Evolutionary conservation across 139 green algal species (phyloP).

Genomic region (Closterium sp.): DNA sequence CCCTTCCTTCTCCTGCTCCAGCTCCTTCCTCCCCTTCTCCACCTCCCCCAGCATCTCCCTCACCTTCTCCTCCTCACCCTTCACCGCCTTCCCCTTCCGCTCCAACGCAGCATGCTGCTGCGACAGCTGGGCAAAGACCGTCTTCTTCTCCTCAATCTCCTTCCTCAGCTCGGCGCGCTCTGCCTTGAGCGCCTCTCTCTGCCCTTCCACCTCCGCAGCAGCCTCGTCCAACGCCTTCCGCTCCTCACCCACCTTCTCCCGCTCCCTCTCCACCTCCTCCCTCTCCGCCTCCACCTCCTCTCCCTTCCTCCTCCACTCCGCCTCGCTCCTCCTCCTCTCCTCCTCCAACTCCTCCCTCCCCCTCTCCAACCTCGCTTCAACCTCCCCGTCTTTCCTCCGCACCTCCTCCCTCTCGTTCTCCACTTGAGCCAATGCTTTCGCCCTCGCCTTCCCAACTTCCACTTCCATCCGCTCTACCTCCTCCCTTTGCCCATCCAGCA

Average conservation of each 20-base stretch:
- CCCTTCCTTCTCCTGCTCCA: neutral
- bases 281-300: neutral
- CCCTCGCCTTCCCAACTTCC: neutral
- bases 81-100: neutral
- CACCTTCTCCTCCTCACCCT: neutral
- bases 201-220: neutral
- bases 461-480: neutral
- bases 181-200: neutral
- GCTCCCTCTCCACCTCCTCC: neutral
- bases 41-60: neutral
- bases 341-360: neutral
- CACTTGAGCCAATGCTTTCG: neutral
- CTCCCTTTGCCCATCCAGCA: conserved; percentile 1
- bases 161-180: neutral
- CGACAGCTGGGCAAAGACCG: neutral
- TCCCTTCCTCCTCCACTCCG: neutral
- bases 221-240: neutral
- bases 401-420: neutral
- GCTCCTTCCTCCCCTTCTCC: neutral
- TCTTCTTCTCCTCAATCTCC: conserved; percentile 1
- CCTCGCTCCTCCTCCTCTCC: neutral
- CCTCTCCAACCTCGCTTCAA: neutral
- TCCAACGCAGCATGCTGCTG: neutral
- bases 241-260: neutral
- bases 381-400: neutral